Evolutionary conservation across 2,329 filamentous ascomycete genomes (phyloP), one percentile per base, ranked within the genome.

Genomic region (Penicillium corylophilum): DNA sequence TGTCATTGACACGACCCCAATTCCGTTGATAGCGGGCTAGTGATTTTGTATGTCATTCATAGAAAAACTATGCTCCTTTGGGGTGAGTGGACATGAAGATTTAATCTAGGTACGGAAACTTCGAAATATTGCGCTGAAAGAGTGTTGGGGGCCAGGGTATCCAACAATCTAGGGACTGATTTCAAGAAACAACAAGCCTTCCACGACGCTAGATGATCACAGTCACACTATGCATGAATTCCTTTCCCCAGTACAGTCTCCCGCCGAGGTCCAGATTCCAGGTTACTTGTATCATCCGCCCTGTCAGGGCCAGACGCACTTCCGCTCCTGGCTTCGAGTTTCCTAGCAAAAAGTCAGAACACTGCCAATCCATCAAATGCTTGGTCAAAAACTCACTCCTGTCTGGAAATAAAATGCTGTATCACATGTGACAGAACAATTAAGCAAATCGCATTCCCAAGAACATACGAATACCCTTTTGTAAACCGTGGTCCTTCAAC

Each of bases 391-490:
- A 51, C 47, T 50, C 33, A 54, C 51, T 56, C 56, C 24, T 63
- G 56, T 26, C 52, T 51, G 12, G 38, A 54, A 6, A 53, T 46
- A 7, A 57, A 65, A 22, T 50, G 59, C 12, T 59, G 52, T 41
- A 64, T 58, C 9, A 56, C 33, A 56, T 67, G 64, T 22, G 66
- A 58, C 39, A 59, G 31, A n/a, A 46, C 31, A 52, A 75, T 72
- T 50, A 75, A 54, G 29, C 67, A 71, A 13, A 74, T 59, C 6
- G 72, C 65, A 53, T 70, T 73, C 0, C 59, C 73, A 23, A 74
- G 62, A 4, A 71, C 68, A 51, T 76, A 78, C 0, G 74, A 60
- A 60, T 74, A 76, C 0, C 75, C 75, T 48, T 77, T 76, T 1
- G 60, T 63, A 53, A 75, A 78, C 0, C 71, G 60, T 1, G 75